phyloP scores from a whole-genome alignment of 495 filamentous ascomycete species.

The Neurospora tetrasperma region DNA sequence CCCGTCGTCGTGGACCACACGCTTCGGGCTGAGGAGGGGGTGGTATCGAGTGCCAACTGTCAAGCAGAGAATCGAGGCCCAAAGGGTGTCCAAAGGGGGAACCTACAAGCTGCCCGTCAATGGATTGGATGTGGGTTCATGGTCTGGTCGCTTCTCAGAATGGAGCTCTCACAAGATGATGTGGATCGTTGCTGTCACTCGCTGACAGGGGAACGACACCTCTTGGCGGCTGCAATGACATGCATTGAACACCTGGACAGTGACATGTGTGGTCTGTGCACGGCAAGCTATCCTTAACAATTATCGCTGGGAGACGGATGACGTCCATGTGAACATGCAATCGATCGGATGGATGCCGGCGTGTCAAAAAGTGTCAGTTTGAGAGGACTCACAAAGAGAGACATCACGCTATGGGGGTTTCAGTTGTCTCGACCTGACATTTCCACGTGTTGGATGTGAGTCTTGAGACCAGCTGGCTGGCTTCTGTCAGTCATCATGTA shows the following conservation, averaged over 20 bases:
- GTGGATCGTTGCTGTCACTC: not conserved
- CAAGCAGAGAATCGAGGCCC: constrained; percentile 1
- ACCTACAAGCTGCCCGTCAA: not conserved
- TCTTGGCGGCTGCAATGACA: not conserved
- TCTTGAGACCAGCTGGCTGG: not conserved
- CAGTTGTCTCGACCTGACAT: not conserved
- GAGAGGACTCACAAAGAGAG: not conserved
- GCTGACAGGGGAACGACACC: not conserved
- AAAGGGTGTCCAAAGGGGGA: not conserved
- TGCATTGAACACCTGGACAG: not conserved
- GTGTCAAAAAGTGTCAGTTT: not conserved
- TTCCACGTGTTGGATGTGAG: not conserved
- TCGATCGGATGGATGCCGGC: not conserved
- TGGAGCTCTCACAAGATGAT: not conserved
- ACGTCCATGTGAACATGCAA: not conserved
- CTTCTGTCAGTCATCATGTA: not conserved
- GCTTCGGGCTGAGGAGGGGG: not conserved
- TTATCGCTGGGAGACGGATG: not conserved
- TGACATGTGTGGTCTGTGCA: not conserved
- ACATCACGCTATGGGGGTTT: not conserved
- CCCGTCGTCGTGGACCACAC: not conserved
- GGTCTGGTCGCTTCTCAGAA: not conserved
- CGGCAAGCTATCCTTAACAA: not conserved
- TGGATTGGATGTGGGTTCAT: not conserved
- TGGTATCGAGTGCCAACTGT: constrained; percentile 1